Evolutionary conservation across 192 early-diverging fungal species (phyloP), one percentile per base, ranked within the genome.

Genomic region (Entomortierella chlamydospora): DNA sequence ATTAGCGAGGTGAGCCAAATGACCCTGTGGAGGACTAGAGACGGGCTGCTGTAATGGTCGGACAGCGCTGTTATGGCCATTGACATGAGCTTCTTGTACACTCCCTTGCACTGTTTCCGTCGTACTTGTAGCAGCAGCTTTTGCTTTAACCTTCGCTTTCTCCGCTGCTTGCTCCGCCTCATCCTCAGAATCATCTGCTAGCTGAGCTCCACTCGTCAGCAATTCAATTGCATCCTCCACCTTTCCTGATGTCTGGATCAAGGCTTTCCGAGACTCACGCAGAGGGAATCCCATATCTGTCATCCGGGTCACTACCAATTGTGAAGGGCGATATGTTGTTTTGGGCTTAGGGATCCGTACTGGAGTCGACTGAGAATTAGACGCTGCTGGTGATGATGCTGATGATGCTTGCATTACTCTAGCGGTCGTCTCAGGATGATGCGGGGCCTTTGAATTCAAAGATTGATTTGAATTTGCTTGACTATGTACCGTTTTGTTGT

Each of bases 221-320:
- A 78, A 60, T 37, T 78, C 74, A 39, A 78, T 78, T 11, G 74
- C 74, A 70, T 78, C 74, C 37, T 78, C 74, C 7, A 78, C 74
- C 6, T 61, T 37, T 49, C 74, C 74, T 34, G 69, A 64, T 17
- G 74, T 78, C 30, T 78, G 74, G 53, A 78, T 70, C 15, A 78
- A 39, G 8, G 74, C 74, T 54, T 78, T 78, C 18, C 74, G 60
- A 10, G 74, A 78, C 20, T 78, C 74, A 13, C 74, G 66, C 26
- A 78, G 43, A 39, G 74, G 74, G 56, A 78, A 78, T 0, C 74
- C 74, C 74, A 78, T 78, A 34, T 78, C 74, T 18, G 74, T 78
- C 67, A 78, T 69, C 20, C 74, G 52, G 11, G 67, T 56, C 5
- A 79, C 76, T 9, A 79, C 76, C 18, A 79, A 15, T 23, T 79